phyloP scores from a whole-genome alignment of 495 filamentous ascomycete species.

The Penicillium cinerascens region DNA sequence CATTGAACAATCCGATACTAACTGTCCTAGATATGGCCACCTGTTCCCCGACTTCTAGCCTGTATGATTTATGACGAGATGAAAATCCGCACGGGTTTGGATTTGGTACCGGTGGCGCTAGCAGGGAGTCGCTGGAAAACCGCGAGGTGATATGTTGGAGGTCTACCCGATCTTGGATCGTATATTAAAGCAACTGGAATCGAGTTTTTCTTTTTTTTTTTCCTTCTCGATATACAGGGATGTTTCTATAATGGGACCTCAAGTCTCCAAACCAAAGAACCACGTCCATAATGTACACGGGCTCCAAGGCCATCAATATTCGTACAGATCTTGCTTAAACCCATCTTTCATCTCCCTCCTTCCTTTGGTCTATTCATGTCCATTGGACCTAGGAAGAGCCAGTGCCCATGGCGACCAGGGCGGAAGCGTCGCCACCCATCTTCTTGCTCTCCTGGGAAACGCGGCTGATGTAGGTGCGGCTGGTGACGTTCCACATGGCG shows the following conservation, averaged over 20 bases:
- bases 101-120: conserved; percentile 8
- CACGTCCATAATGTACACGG: conserved; percentile 29
- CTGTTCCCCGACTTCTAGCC: conserved; percentile 69
- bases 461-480: conserved; percentile 66
- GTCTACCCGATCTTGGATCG: conserved; percentile 7
- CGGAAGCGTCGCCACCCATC: conserved; percentile 24
- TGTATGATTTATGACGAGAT: conserved; percentile 41
- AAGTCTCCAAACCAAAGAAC: conserved; percentile 13
- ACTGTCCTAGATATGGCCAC: conserved; percentile 56
- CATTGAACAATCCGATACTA: conserved; percentile 5
- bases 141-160: conserved; percentile 18
- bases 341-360: background rate
- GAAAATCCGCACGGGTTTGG: conserved; percentile 23
- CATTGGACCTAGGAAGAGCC: conserved; percentile 15
- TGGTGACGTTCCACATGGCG: conserved; percentile 83
- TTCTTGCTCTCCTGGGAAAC: conserved; percentile 61
- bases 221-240: conserved; percentile 23
- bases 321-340: conserved; percentile 16
- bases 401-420: conserved; percentile 27
- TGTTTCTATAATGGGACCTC: conserved; percentile 17
- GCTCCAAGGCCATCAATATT: conserved; percentile 26
- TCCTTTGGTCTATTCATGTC: background rate
- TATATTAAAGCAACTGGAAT: conserved; percentile 27
- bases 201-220: conserved; percentile 21
- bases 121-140: conserved; percentile 20